phyloP scores from a whole-genome alignment of 75 land plant species.

The Adiantum capillusveneris region DNA sequence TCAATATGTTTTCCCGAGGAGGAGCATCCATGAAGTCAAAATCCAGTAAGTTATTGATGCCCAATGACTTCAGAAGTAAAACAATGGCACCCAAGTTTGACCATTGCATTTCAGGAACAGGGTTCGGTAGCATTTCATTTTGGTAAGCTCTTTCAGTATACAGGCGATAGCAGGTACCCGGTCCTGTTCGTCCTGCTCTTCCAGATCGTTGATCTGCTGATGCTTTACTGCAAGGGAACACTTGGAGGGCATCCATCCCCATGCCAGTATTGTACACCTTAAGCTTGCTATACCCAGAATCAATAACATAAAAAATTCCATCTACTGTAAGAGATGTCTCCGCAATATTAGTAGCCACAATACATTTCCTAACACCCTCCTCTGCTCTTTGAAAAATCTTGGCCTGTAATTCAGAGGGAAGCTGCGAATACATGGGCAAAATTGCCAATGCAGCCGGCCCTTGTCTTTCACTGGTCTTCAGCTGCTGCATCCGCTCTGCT shows the following conservation, averaged over 20 bases:
- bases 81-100: conserved; percentile 95
- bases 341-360: conserved; percentile 98
- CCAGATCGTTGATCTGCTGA: conserved; percentile 96
- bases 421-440: conserved; percentile 91
- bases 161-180: conserved; percentile 93
- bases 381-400: conserved; percentile 95
- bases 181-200: conserved; percentile 94
- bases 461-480: conserved; percentile 37
- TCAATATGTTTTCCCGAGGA: conserved; percentile 93
- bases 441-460: conserved; percentile 56
- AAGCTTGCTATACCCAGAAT: conserved; percentile 92
- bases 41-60: conserved; percentile 78
- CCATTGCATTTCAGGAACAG: conserved; percentile 94
- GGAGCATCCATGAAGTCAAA: conserved; percentile 99
- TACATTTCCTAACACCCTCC: conserved; percentile 88
- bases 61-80: conserved; percentile 77
- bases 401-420: conserved; percentile 94
- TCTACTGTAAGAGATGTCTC: conserved; percentile 98
- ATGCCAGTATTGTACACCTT: conserved; percentile 94
- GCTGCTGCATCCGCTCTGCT: no score
- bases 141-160: conserved; percentile 90
- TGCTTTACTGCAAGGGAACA: conserved; percentile 90
- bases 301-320: conserved; percentile 93
- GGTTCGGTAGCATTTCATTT: conserved; percentile 87
- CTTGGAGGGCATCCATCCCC: conserved; percentile 99